These are phyloP conservation scores for Kuraishia piskuri DNA, from an alignment of 805 yeast species.

Conservation along the genomic window DNA sequence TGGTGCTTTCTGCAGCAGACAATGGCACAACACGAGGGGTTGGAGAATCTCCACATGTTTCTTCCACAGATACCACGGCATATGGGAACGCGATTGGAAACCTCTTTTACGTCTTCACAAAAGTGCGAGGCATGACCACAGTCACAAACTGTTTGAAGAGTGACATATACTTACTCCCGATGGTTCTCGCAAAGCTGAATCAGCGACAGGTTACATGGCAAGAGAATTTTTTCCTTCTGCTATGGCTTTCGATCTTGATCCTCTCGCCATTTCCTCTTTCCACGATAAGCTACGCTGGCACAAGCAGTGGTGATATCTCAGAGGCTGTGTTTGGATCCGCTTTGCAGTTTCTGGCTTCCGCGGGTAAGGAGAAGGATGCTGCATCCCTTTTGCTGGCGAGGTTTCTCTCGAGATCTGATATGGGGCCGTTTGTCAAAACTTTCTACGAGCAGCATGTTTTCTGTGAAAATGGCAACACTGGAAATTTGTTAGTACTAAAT, in stretches of 20 bases:
- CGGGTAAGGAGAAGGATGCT: slow-evolving; percentile 53
- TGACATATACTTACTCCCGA: slow-evolving; percentile 41
- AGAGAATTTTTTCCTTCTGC: slow-evolving; percentile 37
- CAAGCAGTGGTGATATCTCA: slow-evolving; percentile 21
- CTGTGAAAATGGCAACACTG: slow-evolving; percentile 6
- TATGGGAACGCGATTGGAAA: slow-evolving; percentile 12
- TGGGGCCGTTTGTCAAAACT: slow-evolving; percentile 14
- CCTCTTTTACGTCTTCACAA: slow-evolving; percentile 51
- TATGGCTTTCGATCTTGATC: slow-evolving; percentile 67
- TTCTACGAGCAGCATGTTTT: slow-evolving; percentile 10
- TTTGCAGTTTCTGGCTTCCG: slow-evolving; percentile 22
- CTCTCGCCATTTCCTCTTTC: slow-evolving; percentile 67
- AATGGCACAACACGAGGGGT: background rate
- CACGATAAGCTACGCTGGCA: slow-evolving; percentile 16
- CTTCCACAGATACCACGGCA: slow-evolving; percentile 1
- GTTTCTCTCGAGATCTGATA: slow-evolving; percentile 43
- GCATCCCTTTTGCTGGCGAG: slow-evolving; percentile 44
- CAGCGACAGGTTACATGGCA: slow-evolving; percentile 30
- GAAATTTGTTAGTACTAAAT: slow-evolving; percentile 14
- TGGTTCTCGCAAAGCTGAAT: slow-evolving; percentile 21
- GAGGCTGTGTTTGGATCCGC: slow-evolving; percentile 27
- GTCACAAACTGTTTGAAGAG: slow-evolving; percentile 52
- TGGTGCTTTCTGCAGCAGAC: background rate
- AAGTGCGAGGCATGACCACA: slow-evolving; percentile 58
- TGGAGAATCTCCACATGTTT: background rate